Evolutionary conservation across 164 flowering plant genomes (phyloP).

Genomic region (Sextonia rubra): DNA sequence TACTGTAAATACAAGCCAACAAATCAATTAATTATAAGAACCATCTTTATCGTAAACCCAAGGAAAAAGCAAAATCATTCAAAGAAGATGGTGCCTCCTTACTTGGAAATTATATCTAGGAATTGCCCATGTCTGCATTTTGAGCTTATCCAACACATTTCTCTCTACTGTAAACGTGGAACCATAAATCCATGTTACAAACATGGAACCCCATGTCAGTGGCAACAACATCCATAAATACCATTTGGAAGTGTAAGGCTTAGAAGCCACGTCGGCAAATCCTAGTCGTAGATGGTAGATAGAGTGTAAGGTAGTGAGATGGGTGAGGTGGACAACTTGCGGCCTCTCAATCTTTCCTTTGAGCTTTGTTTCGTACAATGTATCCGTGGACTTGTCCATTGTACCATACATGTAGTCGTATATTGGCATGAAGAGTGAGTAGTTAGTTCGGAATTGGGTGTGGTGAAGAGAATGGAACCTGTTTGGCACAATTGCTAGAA

Average conservation of each 20-base stretch:
- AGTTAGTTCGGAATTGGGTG: conserved; percentile 50
- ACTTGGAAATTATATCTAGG: conserved; percentile 64
- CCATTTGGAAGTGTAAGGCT: conserved; percentile 54
- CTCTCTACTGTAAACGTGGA: conserved; percentile 50
- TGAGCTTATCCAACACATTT: conserved; percentile 41
- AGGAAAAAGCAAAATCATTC: background rate
- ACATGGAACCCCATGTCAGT: conserved; percentile 35
- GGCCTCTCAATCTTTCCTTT: conserved; percentile 33
- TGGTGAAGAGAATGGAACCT: conserved; percentile 61
- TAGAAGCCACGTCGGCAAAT: conserved; percentile 53
- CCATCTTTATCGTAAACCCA: background rate
- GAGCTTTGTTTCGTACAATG: conserved; percentile 37
- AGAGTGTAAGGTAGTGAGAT: conserved; percentile 60
- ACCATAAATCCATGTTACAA: conserved; percentile 43
- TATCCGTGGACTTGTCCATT: conserved; percentile 47
- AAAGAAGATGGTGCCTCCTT: background rate
- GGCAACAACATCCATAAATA: conserved; percentile 62
- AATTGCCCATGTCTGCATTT: conserved; percentile 60
- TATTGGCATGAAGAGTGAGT: conserved; percentile 52
- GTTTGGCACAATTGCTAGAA: background rate
- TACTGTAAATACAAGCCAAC: background rate
- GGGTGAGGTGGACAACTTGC: conserved; percentile 65
- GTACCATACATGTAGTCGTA: conserved; percentile 60
- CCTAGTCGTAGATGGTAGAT: conserved; percentile 63
- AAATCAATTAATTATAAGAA: no score